Evolutionary conservation across 306 rosid species (phyloP).

Genomic region (Fagus sylvatica): DNA sequence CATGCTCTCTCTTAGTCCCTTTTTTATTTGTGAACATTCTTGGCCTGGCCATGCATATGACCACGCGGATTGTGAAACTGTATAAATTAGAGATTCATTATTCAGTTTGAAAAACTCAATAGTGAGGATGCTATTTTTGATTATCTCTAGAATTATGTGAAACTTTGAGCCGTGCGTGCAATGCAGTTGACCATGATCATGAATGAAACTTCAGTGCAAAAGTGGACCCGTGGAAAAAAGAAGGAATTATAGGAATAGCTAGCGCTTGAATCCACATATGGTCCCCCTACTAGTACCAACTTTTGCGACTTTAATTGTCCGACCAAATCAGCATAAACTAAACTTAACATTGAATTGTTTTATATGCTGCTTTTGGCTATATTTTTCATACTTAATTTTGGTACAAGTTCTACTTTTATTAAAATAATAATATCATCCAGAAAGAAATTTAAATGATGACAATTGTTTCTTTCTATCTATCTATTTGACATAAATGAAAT

Average conservation of each 20-base stretch:
- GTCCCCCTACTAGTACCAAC: not conserved
- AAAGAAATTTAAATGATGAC: too few relatives aligned
- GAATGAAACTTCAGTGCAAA: not conserved
- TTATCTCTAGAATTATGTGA: not conserved
- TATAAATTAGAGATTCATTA: not conserved
- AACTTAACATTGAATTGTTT: not conserved
- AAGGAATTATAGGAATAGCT: not conserved
- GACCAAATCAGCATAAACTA: not conserved
- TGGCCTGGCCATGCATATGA: not conserved
- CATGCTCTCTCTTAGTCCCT: not conserved
- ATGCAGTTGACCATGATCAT: not conserved
- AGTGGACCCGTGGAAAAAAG: not conserved
- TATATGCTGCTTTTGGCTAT: too few relatives aligned
- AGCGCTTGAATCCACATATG: not conserved
- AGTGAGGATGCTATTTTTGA: not conserved
- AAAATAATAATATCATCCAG: too few relatives aligned
- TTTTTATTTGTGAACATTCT: not conserved
- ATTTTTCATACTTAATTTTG: too few relatives aligned
- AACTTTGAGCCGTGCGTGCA: slow-evolving; percentile 10
- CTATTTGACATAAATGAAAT: too few relatives aligned
- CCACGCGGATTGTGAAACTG: not conserved
- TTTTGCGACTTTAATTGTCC: too few relatives aligned
- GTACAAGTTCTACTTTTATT: too few relatives aligned
- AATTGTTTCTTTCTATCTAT: too few relatives aligned
- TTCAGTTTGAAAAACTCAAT: not conserved